Evolutionary conservation across 257 asterid species (phyloP).

Genomic region (Scutellaria galericulata): DNA sequence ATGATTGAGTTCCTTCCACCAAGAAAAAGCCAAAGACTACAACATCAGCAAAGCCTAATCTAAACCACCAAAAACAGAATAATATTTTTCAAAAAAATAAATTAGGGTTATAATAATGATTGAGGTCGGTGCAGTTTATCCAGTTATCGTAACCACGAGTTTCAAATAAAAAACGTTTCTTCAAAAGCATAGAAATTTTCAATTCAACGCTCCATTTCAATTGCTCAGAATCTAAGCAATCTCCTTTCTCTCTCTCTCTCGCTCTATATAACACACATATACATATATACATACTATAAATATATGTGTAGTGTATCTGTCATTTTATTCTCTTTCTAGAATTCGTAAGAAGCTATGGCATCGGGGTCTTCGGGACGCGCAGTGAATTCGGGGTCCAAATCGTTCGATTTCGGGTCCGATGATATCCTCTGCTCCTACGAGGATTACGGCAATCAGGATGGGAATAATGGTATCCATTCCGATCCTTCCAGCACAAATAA

Average conservation of each 20-base stretch:
- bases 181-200: not conserved
- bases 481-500: constrained; percentile 52
- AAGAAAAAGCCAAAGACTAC: not conserved
- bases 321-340: constrained; percentile 12
- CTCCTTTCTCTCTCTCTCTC: constrained; percentile 13
- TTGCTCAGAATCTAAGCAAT: constrained; percentile 32
- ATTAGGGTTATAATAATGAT: constrained; percentile 22
- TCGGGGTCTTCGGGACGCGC: constrained; percentile 75
- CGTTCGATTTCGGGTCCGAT: constrained; percentile 84
- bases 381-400: constrained; percentile 58
- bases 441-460: constrained; percentile 72
- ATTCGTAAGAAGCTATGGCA: constrained; percentile 58
- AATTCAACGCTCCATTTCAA: constrained; percentile 28
- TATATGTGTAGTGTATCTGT: not conserved
- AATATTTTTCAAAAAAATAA: not conserved
- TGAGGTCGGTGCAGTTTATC: constrained; percentile 34
- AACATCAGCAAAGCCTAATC: constrained; percentile 6
- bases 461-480: constrained; percentile 60
- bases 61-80: not conserved
- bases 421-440: constrained; percentile 85
- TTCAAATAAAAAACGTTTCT: constrained; percentile 29
- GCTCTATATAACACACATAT: not conserved
- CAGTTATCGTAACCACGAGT: constrained; percentile 31
- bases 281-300: not conserved
- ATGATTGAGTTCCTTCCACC: constrained; percentile 4